These are phyloP conservation scores for Wallacemonas sp. DNA, from an alignment of 208 protist species.

Conservation along the genomic window DNA sequence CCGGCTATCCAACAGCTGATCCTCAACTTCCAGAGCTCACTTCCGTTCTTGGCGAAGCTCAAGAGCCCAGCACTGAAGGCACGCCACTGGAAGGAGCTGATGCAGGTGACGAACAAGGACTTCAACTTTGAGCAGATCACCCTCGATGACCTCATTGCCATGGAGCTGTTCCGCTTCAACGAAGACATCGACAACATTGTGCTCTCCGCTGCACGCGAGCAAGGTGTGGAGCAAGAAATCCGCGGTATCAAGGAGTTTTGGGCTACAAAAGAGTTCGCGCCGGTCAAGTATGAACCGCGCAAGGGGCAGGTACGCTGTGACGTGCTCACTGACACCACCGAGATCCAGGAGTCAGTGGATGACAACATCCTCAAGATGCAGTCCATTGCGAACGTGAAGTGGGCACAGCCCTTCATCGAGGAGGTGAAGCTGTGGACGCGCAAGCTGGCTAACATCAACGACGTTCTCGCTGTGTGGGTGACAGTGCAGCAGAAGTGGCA, in stretches of 20 bases:
- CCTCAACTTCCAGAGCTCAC: conserved; percentile 93
- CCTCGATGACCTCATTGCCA: conserved; percentile 96
- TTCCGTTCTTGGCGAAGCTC: conserved; percentile 96
- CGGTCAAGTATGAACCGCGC: conserved; percentile 91
- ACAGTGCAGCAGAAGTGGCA: conserved; percentile 99
- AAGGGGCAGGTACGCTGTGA: conserved; percentile 83
- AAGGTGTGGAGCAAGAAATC: conserved; percentile 96
- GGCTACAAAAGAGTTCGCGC: conserved; percentile 85
- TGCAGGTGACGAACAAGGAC: conserved; percentile 91
- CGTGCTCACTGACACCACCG: conserved; percentile 94
- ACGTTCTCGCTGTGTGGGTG: conserved; percentile 97
- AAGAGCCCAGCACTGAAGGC: conserved; percentile 97
- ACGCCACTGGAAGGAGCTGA: conserved; percentile 98
- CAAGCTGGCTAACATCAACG: conserved; percentile 94
- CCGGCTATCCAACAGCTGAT: conserved; percentile 91
- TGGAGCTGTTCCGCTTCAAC: conserved; percentile 95
- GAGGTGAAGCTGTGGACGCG: conserved; percentile 97
- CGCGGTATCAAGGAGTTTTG: conserved; percentile 95
- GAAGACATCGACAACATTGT: conserved; percentile 96
- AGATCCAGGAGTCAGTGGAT: conserved; percentile 97
- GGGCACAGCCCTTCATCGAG: conserved; percentile 95
- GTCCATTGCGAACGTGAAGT: conserved; percentile 96
- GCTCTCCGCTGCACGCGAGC: conserved; percentile 92
- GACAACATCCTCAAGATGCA: conserved; percentile 98
- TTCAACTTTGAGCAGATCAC: conserved; percentile 98